These are phyloP conservation scores for Apiospora sp. DNA, from an alignment of 2,329 filamentous ascomycete genomes.

Conservation along the genomic window DNA sequence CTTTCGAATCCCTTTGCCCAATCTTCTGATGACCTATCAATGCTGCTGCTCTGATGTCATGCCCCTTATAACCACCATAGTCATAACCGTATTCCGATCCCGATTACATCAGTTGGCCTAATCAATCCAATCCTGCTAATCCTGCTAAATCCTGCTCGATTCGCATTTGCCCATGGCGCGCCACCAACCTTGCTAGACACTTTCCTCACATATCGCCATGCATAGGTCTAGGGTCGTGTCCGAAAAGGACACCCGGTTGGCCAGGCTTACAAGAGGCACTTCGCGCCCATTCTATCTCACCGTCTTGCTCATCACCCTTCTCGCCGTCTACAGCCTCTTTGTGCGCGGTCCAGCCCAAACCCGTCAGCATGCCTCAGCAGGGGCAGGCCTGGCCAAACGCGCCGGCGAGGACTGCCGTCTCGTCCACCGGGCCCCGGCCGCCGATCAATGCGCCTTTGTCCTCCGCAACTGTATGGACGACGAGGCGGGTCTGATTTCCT, in stretches of 20 bases:
- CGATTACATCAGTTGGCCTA: neutral
- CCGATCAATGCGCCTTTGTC: slow-evolving; percentile 89
- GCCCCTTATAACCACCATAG: neutral
- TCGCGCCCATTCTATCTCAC: slow-evolving; percentile 59
- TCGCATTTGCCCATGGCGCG: neutral
- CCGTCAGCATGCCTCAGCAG: slow-evolving; percentile 29
- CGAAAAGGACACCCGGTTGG: slow-evolving; percentile 27
- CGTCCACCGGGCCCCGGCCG: slow-evolving; percentile 74
- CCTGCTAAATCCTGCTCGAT: neutral
- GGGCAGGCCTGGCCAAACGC: slow-evolving; percentile 30
- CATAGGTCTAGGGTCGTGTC: neutral
- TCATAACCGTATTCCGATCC: neutral
- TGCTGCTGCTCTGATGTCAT: slow-evolving; percentile 2
- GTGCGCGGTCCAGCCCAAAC: slow-evolving; percentile 29
- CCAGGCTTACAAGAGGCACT: slow-evolving; percentile 48
- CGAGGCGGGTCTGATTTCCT: slow-evolving; percentile 88
- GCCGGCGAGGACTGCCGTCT: slow-evolving; percentile 70
- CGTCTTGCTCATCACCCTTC: slow-evolving; percentile 53
- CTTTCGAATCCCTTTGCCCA: neutral
- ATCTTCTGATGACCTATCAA: neutral
- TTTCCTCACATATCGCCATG: neutral
- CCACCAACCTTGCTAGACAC: slow-evolving; percentile 5
- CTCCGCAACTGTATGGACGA: slow-evolving; percentile 84
- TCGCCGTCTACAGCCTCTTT: slow-evolving; percentile 56
- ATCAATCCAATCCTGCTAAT: neutral